phyloP scores from a whole-genome alignment of 768 basidiomycete genomes.

The Termitomyces sp. region DNA sequence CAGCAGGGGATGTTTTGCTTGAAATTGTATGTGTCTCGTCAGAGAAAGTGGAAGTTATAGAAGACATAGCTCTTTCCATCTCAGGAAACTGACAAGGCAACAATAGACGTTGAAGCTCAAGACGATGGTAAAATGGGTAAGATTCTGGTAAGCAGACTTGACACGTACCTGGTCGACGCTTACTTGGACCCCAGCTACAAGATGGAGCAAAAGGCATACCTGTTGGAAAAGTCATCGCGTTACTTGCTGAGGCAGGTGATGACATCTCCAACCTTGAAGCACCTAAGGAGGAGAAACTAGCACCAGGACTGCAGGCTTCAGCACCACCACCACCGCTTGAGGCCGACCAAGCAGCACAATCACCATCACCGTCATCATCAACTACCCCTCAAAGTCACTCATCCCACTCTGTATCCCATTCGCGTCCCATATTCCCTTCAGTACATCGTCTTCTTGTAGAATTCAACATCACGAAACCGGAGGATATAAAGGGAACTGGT shows the following conservation, averaged over 20 bases:
- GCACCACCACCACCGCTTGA: conserved; percentile 26
- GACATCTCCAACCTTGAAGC: conserved; percentile 81
- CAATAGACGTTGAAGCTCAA: conserved; percentile 98
- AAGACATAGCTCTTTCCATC: not conserved
- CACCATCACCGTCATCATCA: conserved; percentile 19
- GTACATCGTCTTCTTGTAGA: conserved; percentile 78
- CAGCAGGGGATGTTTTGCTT: conserved; percentile 78
- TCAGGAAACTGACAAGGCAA: conserved; percentile 92
- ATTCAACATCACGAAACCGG: conserved; percentile 51
- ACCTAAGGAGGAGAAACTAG: conserved; percentile 42
- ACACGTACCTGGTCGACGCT: not conserved
- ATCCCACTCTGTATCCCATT: conserved; percentile 39
- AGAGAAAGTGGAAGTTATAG: not conserved
- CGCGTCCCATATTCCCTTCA: conserved; percentile 83
- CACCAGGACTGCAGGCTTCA: conserved; percentile 21
- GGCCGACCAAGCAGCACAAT: conserved; percentile 20
- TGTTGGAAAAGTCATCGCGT: conserved; percentile 85
- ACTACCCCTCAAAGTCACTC: conserved; percentile 28
- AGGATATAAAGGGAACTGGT: conserved; percentile 82
- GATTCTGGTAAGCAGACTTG: conserved; percentile 62
- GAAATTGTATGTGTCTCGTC: conserved; percentile 67
- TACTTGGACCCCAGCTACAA: conserved; percentile 37
- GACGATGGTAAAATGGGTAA: conserved; percentile 94
- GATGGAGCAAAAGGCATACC: conserved; percentile 83
- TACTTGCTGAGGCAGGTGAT: conserved; percentile 95